Evolutionary conservation across 2,329 filamentous ascomycete species (phyloP).

Genomic region (Penicillium fuscoglaucum): DNA sequence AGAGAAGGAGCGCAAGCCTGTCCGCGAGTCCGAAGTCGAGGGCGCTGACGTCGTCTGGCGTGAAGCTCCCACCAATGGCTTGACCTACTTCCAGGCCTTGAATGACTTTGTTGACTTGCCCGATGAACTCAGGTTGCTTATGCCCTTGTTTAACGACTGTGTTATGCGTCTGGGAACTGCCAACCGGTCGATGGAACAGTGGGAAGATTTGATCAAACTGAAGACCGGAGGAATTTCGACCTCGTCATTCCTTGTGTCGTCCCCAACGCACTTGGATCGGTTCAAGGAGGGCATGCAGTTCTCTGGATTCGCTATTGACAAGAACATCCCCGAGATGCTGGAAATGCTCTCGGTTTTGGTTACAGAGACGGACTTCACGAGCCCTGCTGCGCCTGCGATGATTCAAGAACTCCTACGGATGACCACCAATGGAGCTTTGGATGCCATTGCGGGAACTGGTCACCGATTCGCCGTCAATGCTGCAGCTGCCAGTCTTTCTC

Average conservation of each 20-base stretch:
- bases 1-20: constrained; percentile 70
- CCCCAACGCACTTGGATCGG: constrained; percentile 67
- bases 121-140: constrained; percentile 76
- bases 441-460: constrained; percentile 85
- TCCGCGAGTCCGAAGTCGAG: constrained; percentile 57
- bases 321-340: constrained; percentile 89
- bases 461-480: constrained; percentile 83
- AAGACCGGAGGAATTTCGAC: constrained; percentile 90
- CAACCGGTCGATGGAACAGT: constrained; percentile 84
- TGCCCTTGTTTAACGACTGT: constrained; percentile 87
- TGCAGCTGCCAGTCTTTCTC: constrained; percentile 76
- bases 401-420: constrained; percentile 85
- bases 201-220: constrained; percentile 93
- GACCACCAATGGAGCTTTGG: constrained; percentile 84
- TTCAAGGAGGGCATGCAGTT: constrained; percentile 81
- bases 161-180: constrained; percentile 92
- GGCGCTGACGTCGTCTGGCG: constrained; percentile 80
- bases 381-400: constrained; percentile 74
- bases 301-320: constrained; percentile 82
- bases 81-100: constrained; percentile 93
- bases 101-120: constrained; percentile 77
- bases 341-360: constrained; percentile 78
- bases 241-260: constrained; percentile 78
- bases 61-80: constrained; percentile 87
- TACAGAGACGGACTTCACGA: constrained; percentile 85